Percentiles rank a stretch among this genome's conserved stretches.
These are phyloP conservation scores for Ballota nigra DNA, from an alignment of 257 asterid genomes.

Conservation along the genomic window DNA sequence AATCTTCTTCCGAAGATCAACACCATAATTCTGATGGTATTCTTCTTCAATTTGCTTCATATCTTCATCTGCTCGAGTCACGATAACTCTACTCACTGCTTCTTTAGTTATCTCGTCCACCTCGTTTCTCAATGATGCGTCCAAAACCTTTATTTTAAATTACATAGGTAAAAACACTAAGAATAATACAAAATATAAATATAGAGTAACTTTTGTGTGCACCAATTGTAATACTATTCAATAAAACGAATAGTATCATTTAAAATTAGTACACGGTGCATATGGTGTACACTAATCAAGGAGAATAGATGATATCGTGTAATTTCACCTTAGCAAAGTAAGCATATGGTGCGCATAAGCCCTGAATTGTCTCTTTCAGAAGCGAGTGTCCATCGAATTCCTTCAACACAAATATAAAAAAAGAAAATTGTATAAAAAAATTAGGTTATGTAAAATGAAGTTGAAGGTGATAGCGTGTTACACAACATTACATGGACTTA, in stretches of 20 bases:
- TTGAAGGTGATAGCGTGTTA: too few species aligned
- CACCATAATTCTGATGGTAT: slow-evolving; percentile 36
- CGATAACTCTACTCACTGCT: slow-evolving; percentile 61
- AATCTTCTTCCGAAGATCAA: slow-evolving; percentile 45
- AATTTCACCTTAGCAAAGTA: slow-evolving; percentile 60
- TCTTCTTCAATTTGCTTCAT: slow-evolving; percentile 71
- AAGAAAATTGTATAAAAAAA: too few species aligned
- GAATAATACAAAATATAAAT: not conserved
- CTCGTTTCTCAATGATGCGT: slow-evolving; percentile 39
- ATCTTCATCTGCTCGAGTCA: slow-evolving; percentile 68
- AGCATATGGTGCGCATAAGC: slow-evolving; percentile 56
- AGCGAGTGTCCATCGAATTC: slow-evolving; percentile 41
- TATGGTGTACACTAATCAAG: too few species aligned
- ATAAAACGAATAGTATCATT: too few species aligned
- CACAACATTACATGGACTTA: too few species aligned
- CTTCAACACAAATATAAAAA: slow-evolving; percentile 23
- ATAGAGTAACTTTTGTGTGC: too few species aligned
- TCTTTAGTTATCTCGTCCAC: slow-evolving; percentile 60
- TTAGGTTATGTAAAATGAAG: too few species aligned
- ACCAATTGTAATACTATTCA: too few species aligned
- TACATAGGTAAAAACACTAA: too few species aligned
- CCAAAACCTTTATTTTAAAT: slow-evolving; percentile 35
- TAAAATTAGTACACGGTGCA: too few species aligned
- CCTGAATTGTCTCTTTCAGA: slow-evolving; percentile 51
- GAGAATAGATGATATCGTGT: too few species aligned